phyloP scores from a whole-genome alignment of 1,139 yeast species.

The Geotrichum klebahnii region DNA sequence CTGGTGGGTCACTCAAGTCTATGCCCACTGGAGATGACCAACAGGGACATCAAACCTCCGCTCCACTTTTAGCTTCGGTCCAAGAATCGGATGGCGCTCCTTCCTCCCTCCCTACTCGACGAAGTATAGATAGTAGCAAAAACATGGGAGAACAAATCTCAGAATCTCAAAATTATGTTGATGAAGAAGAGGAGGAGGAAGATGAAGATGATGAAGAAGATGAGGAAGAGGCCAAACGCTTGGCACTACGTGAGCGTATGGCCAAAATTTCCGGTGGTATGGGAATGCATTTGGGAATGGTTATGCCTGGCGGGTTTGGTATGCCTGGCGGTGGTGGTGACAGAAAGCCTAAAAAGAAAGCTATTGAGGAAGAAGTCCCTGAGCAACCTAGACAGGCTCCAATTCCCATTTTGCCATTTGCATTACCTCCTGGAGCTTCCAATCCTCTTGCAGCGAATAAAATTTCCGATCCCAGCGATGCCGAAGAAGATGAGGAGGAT shows the following conservation, averaged over 20 bases:
- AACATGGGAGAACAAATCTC: background rate
- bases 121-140: background rate
- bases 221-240: slow-evolving; percentile 74
- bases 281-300: slow-evolving; percentile 54
- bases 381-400: slow-evolving; percentile 32
- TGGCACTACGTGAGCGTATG: slow-evolving; percentile 86
- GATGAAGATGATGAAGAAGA: slow-evolving; percentile 53
- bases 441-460: slow-evolving; percentile 6
- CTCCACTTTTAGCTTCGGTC: background rate
- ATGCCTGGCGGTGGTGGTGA: slow-evolving; percentile 21
- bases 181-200: slow-evolving; percentile 41
- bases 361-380: slow-evolving; percentile 28
- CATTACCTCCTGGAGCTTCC: slow-evolving; percentile 32
- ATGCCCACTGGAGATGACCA: slow-evolving; percentile 22
- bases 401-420: slow-evolving; percentile 53
- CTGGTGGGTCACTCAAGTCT: slow-evolving; percentile 26
- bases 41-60: background rate
- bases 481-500: slow-evolving; percentile 11
- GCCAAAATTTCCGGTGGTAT: slow-evolving; percentile 94
- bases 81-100: background rate
- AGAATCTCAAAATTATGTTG: slow-evolving; percentile 27
- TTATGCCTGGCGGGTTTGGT: slow-evolving; percentile 35
- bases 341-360: slow-evolving; percentile 29
- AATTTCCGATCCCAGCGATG: slow-evolving; percentile 11
- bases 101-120: too few species aligned